These are phyloP conservation scores for Pulveroboletus frians DNA, from an alignment of 768 basidiomycete species.

Conservation along the genomic window DNA sequence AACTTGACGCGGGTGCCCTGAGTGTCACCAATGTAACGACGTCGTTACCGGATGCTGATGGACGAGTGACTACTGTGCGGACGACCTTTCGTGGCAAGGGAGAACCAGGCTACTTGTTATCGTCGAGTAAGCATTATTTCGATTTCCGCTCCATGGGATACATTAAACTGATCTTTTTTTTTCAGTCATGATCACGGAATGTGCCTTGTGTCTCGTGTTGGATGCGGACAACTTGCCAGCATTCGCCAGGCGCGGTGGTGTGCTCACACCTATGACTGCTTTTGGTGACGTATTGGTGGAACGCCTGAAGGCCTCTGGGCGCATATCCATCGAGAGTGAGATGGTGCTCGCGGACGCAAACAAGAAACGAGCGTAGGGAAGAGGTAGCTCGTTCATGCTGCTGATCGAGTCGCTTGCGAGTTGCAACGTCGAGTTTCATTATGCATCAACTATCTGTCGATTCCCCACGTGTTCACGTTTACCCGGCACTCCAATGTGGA, in stretches of 20 bases:
- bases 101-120: slow-evolving; percentile 64
- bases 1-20: slow-evolving; percentile 55
- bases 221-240: slow-evolving; percentile 51
- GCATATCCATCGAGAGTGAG: slow-evolving; percentile 52
- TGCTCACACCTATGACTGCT: slow-evolving; percentile 80
- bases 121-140: slow-evolving; percentile 5
- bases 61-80: slow-evolving; percentile 44
- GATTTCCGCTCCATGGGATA: background rate
- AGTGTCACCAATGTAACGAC: slow-evolving; percentile 67
- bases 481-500: background rate
- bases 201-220: slow-evolving; percentile 65
- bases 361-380: slow-evolving; percentile 9
- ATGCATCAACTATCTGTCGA: background rate
- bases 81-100: slow-evolving; percentile 61
- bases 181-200: slow-evolving; percentile 74
- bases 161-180: slow-evolving; percentile 1
- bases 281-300: slow-evolving; percentile 72
- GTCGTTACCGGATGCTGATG: slow-evolving; percentile 42
- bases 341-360: slow-evolving; percentile 25
- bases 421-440: background rate
- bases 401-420: background rate
- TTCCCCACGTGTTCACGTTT: background rate
- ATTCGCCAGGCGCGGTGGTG: slow-evolving; percentile 60
- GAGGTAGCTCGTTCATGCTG: background rate
- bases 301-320: slow-evolving; percentile 55